Conservation (phyloP, 2,329 filamentous ascomycete genomes). For the Fusarium abutilonis region DNA sequence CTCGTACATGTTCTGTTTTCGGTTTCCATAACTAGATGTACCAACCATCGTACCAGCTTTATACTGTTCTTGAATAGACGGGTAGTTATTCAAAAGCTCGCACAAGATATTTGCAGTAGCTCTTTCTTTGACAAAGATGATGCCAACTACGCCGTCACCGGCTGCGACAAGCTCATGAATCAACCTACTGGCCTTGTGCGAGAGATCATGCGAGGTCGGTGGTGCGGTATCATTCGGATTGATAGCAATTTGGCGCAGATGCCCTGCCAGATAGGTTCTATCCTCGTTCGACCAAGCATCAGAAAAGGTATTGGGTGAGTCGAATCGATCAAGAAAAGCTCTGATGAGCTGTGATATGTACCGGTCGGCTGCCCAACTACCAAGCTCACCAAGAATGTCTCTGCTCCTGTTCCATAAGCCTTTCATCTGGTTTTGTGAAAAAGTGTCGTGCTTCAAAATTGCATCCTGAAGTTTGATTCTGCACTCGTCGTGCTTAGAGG, state of each 20-base stretch:
- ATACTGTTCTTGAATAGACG: constrained; percentile 58
- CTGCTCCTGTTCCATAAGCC: constrained; percentile 61
- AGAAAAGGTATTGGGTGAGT: constrained; percentile 42
- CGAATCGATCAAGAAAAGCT: constrained; percentile 45
- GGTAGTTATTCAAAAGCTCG: constrained; percentile 65
- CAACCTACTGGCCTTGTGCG: constrained; percentile 67
- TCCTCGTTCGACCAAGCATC: constrained; percentile 60
- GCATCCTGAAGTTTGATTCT: constrained; percentile 51
- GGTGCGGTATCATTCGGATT: constrained; percentile 22
- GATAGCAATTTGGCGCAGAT: constrained; percentile 53
- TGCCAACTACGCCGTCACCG: constrained; percentile 60
- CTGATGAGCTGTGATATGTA: constrained; percentile 66
- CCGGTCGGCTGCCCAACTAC: constrained; percentile 73
- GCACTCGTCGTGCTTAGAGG: constrained; percentile 55
- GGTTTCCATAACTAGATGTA: constrained; percentile 52
- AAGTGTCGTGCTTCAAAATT: constrained; percentile 59
- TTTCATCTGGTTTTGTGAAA: constrained; percentile 64
- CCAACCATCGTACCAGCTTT: constrained; percentile 66
- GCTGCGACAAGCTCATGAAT: constrained; percentile 60
- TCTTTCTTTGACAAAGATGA: constrained; percentile 75
- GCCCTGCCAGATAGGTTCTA: constrained; percentile 63
- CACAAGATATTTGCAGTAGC: constrained; percentile 68
- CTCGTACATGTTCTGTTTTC: constrained; percentile 55
- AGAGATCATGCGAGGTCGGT: constrained; percentile 51
- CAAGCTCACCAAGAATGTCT: constrained; percentile 67